These are phyloP conservation scores for Collybia mongolica DNA, from an alignment of 768 basidiomycete genomes.

Conservation along the genomic window DNA sequence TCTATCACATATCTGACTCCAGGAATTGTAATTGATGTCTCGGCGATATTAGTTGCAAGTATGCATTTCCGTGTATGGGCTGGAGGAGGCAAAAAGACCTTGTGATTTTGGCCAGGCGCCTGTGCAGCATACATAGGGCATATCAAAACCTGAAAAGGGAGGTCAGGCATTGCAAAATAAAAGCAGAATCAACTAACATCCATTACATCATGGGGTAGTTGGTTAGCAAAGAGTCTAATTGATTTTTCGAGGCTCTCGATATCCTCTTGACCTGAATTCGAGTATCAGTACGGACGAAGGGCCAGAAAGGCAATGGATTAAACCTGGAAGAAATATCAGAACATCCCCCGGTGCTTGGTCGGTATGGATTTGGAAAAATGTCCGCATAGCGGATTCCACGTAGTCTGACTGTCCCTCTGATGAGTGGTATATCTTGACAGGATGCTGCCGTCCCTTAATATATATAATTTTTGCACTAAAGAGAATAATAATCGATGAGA, in stretches of 20 bases:
- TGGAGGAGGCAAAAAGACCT: slow-evolving; percentile 71
- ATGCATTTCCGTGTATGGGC: slow-evolving; percentile 84
- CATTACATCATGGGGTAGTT: slow-evolving; percentile 58
- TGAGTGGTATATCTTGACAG: slow-evolving; percentile 84
- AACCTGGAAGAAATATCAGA: slow-evolving; percentile 90
- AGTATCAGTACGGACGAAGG: not conserved
- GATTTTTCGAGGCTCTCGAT: slow-evolving; percentile 86
- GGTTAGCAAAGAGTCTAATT: slow-evolving; percentile 64
- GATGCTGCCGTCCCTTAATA: slow-evolving; percentile 90
- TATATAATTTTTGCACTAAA: slow-evolving; percentile 84
- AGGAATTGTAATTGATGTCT: slow-evolving; percentile 97
- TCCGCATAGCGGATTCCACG: slow-evolving; percentile 84
- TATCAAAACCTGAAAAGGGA: slow-evolving; percentile 54
- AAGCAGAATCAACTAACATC: slow-evolving; percentile 36
- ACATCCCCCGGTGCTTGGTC: slow-evolving; percentile 83
- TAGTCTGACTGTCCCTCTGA: slow-evolving; percentile 77
- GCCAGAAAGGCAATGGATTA: not conserved
- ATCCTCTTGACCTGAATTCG: slow-evolving; percentile 83
- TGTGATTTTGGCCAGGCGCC: slow-evolving; percentile 71
- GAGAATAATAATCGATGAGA: not conserved
- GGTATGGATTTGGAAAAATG: slow-evolving; percentile 92
- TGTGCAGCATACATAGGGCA: slow-evolving; percentile 89
- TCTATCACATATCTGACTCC: slow-evolving; percentile 96
- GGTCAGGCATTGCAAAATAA: not conserved
- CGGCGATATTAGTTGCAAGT: slow-evolving; percentile 96